Evolutionary conservation across 225 moss, liverwort and hornwort species (phyloP).

Genomic region (Pseudoscleropodium purum): DNA sequence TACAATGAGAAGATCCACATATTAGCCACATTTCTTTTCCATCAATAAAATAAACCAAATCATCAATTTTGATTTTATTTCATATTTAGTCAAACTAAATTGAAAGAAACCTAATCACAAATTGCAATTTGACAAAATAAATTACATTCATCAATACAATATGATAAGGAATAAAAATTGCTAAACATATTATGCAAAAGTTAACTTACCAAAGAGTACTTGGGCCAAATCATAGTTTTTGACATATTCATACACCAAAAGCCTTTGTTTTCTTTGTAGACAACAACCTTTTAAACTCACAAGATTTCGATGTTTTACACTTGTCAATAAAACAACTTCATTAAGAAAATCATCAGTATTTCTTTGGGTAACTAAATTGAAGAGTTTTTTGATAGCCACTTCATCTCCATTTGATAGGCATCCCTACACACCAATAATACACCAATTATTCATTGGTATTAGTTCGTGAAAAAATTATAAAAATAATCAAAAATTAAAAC

Average conservation of each 20-base stretch:
- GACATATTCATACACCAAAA: neutral
- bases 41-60: neutral
- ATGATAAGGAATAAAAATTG: neutral
- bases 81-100: neutral
- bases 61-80: neutral
- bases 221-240: neutral
- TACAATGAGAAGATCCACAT: neutral
- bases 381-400: neutral
- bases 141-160: neutral
- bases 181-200: fast-evolving
- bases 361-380: neutral
- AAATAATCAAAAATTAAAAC: no score
- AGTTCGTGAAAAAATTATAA: no score
- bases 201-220: neutral
- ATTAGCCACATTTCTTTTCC: neutral
- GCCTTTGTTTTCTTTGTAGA: neutral
- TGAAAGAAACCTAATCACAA: neutral
- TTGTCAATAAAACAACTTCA: neutral
- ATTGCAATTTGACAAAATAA: neutral
- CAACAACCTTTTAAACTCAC: neutral
- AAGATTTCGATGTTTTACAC: neutral
- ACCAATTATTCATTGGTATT: neutral
- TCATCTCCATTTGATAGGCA: neutral
- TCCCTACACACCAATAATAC: neutral
- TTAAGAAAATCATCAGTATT: neutral